Evolutionary conservation across 169 alveolate species (phyloP).

Genomic region (Plasmodium cynomolgi): DNA sequence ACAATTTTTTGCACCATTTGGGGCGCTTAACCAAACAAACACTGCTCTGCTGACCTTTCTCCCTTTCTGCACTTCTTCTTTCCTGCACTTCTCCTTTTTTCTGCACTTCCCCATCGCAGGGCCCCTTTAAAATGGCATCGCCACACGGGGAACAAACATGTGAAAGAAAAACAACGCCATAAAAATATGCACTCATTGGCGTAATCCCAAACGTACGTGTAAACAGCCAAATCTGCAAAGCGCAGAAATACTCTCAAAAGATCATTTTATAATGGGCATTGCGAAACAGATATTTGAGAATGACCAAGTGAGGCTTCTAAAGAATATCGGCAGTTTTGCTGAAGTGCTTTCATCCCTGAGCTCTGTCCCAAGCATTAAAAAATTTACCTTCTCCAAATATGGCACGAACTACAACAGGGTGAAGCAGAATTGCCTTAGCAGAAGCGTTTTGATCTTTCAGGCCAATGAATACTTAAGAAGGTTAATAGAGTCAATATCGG

Average conservation of each 20-base stretch:
- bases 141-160: neutral
- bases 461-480: constrained; percentile 44
- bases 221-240: neutral
- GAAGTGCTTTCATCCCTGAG: constrained; percentile 18
- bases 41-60: neutral
- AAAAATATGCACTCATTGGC: neutral
- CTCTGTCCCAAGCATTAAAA: constrained; percentile 20
- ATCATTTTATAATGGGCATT: constrained; percentile 30
- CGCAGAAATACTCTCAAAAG: neutral
- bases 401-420: constrained; percentile 24
- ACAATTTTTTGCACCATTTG: neutral
- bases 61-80: neutral
- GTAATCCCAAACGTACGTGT: neutral
- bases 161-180: neutral
- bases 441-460: constrained; percentile 23
- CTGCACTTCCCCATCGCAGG: neutral
- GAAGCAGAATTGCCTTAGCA: constrained; percentile 1
- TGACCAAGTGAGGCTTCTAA: constrained; percentile 30
- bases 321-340: neutral
- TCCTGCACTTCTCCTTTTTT: neutral
- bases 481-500: constrained; percentile 34
- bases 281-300: constrained; percentile 30
- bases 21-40: neutral
- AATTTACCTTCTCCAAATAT: constrained; percentile 12
- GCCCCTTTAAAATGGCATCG: neutral